A percentile compares a stretch with the other conserved stretches of the same genome.
Evolutionary conservation across 306 rosid species (phyloP).

Genomic region (Ochetophila trinervis): DNA sequence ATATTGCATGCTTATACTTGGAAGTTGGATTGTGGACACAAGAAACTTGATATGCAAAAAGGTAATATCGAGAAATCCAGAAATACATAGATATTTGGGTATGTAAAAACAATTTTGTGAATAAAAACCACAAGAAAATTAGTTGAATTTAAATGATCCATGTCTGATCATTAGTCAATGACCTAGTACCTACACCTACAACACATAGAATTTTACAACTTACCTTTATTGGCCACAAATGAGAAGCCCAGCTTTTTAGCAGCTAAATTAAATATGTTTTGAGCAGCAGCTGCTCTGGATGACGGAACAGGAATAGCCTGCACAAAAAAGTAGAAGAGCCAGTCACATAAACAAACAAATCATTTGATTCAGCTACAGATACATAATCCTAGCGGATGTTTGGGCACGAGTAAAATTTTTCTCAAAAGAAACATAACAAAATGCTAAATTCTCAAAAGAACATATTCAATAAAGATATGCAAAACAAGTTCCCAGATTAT

Average conservation of each 20-base stretch:
- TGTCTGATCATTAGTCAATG: not conserved
- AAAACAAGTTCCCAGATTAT: no score
- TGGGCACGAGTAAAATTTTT: no score
- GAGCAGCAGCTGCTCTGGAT: slow-evolving; percentile 59
- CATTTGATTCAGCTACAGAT: not conserved
- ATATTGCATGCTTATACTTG: not conserved
- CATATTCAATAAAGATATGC: not conserved
- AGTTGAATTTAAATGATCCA: slow-evolving; percentile 20
- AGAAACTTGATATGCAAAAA: not conserved
- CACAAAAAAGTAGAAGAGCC: slow-evolving; percentile 12
- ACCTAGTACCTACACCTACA: no score
- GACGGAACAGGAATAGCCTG: slow-evolving; percentile 82
- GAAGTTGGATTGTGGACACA: not conserved
- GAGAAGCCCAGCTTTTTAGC: slow-evolving; percentile 78
- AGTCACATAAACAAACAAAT: not conserved
- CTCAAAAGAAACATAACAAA: no score
- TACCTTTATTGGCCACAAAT: slow-evolving; percentile 55
- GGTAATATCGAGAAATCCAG: not conserved
- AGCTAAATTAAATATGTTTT: slow-evolving; percentile 76
- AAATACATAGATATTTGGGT: not conserved
- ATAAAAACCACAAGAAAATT: slow-evolving; percentile 7
- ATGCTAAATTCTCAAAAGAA: not conserved
- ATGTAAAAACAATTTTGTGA: slow-evolving; percentile 19
- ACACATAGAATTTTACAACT: slow-evolving; percentile 16
- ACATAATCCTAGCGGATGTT: no score